These are phyloP conservation scores for Phoenix dactylifera DNA, from an alignment of 176 grass and related monocot species.

Conservation along the genomic window DNA sequence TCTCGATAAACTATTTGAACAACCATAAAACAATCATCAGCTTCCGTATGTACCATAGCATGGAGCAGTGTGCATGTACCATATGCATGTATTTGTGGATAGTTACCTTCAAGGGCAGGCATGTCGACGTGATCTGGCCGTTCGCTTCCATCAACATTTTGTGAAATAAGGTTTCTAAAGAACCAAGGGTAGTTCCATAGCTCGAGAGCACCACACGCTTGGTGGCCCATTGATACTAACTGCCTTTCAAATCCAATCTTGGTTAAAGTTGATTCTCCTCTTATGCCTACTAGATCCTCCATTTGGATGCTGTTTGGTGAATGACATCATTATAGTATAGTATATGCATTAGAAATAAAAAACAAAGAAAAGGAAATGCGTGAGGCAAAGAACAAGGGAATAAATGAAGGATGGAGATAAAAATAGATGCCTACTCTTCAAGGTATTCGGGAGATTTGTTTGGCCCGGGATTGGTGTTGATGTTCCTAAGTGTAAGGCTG, in stretches of 20 bases:
- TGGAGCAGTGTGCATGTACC: slow-evolving; percentile 8
- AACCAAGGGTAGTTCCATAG: slow-evolving; percentile 66
- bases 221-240: slow-evolving; percentile 50
- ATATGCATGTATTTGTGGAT: slow-evolving; percentile 13
- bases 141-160: slow-evolving; percentile 46
- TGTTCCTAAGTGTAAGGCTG: slow-evolving; percentile 45
- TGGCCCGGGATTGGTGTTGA: slow-evolving; percentile 11
- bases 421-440: slow-evolving; percentile 27
- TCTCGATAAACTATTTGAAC: slow-evolving; percentile 37
- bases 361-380: neutral
- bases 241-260: slow-evolving; percentile 46
- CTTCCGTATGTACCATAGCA: neutral
- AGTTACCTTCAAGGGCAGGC: slow-evolving; percentile 44
- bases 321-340: too few species aligned
- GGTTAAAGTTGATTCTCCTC: slow-evolving; percentile 27
- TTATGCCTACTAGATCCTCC: slow-evolving; percentile 37
- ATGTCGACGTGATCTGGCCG: slow-evolving; percentile 45
- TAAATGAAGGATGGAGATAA: slow-evolving; percentile 17
- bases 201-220: slow-evolving; percentile 57
- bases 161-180: slow-evolving; percentile 39
- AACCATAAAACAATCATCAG: too few species aligned
- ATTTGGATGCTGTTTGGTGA: slow-evolving; percentile 23
- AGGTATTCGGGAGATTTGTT: slow-evolving; percentile 33
- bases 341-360: neutral
- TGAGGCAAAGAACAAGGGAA: too few species aligned